Evolutionary conservation across 1,139 yeast genomes (phyloP).

Genomic region (Hyphopichia buzzinii): DNA sequence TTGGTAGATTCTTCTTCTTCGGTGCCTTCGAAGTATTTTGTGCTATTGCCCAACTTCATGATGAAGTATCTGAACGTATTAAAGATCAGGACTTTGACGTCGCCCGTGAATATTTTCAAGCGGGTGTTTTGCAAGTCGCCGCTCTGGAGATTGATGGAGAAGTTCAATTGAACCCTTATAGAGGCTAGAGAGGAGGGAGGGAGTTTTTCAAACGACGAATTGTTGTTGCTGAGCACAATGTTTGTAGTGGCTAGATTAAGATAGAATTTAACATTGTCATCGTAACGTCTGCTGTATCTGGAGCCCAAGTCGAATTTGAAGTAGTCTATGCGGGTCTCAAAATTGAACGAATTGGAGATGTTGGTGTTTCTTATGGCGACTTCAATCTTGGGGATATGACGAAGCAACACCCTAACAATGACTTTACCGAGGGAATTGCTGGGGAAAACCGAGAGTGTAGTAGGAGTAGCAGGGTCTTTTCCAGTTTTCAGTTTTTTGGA

Average conservation of each 20-base stretch:
- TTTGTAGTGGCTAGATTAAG: constrained; percentile 13
- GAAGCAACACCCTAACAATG: constrained; percentile 14
- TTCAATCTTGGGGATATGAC: constrained; percentile 25
- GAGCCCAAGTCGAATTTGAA: constrained; percentile 19
- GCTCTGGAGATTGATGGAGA: constrained; percentile 13
- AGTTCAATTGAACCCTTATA: constrained; percentile 21
- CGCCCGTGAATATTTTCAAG: constrained; percentile 25
- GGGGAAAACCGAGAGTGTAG: neutral
- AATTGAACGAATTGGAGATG: constrained; percentile 10
- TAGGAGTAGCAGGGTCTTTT: constrained; percentile 1
- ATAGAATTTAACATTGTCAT: constrained; percentile 20
- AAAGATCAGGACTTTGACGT: constrained; percentile 26
- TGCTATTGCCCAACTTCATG: constrained; percentile 1
- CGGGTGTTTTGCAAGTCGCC: constrained; percentile 22
- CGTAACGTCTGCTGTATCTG: constrained; percentile 18
- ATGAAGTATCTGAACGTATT: constrained; percentile 8
- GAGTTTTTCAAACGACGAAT: constrained; percentile 3
- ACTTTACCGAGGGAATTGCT: constrained; percentile 2
- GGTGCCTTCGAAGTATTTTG: neutral
- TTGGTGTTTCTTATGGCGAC: constrained; percentile 25
- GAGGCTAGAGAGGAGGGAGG: constrained; percentile 19
- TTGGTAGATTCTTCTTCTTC: neutral
- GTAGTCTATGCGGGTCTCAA: constrained; percentile 21
- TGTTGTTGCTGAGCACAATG: constrained; percentile 2
- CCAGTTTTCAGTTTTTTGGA: neutral